Evolutionary conservation across 495 filamentous ascomycete genomes (phyloP).

Genomic region (Oidiodendron maius): DNA sequence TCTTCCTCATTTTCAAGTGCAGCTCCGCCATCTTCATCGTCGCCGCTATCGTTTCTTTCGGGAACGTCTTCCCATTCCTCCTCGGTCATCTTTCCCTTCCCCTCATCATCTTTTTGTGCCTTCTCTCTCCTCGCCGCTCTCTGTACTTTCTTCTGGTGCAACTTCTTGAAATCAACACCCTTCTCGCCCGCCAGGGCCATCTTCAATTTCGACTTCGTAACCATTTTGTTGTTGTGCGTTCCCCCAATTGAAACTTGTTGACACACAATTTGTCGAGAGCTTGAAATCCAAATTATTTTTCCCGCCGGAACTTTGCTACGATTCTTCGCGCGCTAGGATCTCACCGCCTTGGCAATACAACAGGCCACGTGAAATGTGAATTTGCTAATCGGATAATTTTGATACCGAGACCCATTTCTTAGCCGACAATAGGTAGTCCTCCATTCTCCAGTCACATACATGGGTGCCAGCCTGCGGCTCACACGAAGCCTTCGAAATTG

Average conservation of each 20-base stretch:
- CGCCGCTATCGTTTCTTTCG: conserved; percentile 33
- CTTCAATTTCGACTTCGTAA: conserved; percentile 59
- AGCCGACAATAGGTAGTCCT: background rate
- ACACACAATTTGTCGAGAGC: conserved; percentile 1
- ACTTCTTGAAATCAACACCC: conserved; percentile 60
- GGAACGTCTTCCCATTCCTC: conserved; percentile 39
- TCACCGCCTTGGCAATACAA: conserved; percentile 12
- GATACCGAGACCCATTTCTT: background rate
- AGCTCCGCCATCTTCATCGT: conserved; percentile 15
- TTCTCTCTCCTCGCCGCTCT: conserved; percentile 39
- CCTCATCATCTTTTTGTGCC: conserved; percentile 40
- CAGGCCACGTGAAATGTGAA: too few species aligned
- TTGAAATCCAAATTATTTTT: conserved; percentile 10
- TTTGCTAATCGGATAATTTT: background rate
- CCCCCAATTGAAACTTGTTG: background rate
- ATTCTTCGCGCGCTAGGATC: conserved; percentile 1
- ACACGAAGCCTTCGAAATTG: background rate
- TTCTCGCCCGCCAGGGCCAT: conserved; percentile 61
- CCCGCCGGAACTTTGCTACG: conserved; percentile 8
- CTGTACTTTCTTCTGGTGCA: conserved; percentile 49
- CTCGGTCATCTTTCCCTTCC: conserved; percentile 34
- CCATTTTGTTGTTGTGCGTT: conserved; percentile 34
- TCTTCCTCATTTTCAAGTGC: conserved; percentile 24
- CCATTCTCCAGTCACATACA: background rate
- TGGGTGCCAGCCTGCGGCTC: background rate